Conservation (phyloP, 192 early-diverging fungal genomes). For the Coemansia sp. region DNA sequence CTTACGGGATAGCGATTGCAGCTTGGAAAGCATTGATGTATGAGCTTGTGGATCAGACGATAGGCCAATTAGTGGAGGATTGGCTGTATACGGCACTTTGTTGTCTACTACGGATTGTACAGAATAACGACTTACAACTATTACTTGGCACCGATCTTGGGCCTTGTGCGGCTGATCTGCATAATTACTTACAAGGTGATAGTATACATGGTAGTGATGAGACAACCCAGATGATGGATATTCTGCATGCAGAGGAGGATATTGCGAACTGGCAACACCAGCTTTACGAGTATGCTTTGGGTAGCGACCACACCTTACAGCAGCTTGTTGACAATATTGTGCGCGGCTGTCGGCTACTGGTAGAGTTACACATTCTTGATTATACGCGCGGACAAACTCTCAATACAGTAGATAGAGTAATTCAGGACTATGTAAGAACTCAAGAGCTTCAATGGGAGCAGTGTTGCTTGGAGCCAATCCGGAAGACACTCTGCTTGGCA, state of each 20-base stretch:
- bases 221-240: not conserved
- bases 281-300: slow-evolving; percentile 1
- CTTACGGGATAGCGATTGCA: not conserved
- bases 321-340: slow-evolving; percentile 13
- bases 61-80: slow-evolving; percentile 12
- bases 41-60: slow-evolving; percentile 4
- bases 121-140: not conserved
- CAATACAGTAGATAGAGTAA: slow-evolving; percentile 11
- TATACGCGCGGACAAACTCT: not conserved
- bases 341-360: slow-evolving; percentile 14
- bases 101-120: slow-evolving; percentile 13
- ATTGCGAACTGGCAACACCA: not conserved
- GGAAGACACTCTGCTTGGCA: not conserved
- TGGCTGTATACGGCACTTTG: slow-evolving; percentile 21
- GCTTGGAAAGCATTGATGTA: slow-evolving; percentile 32
- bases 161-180: not conserved
- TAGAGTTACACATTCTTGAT: not conserved
- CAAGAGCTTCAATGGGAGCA: slow-evolving; percentile 21
- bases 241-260: slow-evolving; percentile 1
- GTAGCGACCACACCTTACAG: not conserved
- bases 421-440: slow-evolving; percentile 3
- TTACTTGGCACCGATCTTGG: not conserved
- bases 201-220: not conserved
- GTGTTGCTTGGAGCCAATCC: slow-evolving; percentile 8
- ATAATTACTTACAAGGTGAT: not conserved